Evolutionary conservation across 2,329 filamentous ascomycete species (phyloP).

Genomic region (Botrytis galanthina): DNA sequence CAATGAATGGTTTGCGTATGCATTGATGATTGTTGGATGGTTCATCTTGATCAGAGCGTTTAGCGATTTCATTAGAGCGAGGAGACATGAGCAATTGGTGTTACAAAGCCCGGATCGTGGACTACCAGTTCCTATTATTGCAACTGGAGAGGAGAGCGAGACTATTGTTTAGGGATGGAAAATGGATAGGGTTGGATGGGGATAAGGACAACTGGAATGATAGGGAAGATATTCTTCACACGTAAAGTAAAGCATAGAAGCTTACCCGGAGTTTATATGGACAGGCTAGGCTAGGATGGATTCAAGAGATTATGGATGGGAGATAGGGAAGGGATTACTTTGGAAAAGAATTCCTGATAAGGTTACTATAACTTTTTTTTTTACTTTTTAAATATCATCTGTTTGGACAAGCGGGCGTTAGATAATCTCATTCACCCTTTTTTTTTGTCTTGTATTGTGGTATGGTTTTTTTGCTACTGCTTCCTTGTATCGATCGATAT

Average conservation of each 20-base stretch:
- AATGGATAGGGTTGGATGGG: not conserved
- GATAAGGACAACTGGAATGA: not conserved
- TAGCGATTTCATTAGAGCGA: conserved; percentile 82
- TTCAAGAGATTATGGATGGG: conserved; percentile 4
- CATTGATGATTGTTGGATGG: conserved; percentile 96
- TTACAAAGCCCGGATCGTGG: conserved; percentile 90
- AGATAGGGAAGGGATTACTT: not conserved
- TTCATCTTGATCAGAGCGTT: conserved; percentile 95
- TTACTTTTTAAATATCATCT: conserved; percentile 12
- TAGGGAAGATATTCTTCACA: conserved; percentile 12
- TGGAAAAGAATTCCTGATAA: not conserved
- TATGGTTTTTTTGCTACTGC: not conserved
- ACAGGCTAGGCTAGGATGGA: conserved; percentile 6
- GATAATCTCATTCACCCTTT: conserved; percentile 2
- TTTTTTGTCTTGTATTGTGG: not conserved
- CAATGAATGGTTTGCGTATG: conserved; percentile 86
- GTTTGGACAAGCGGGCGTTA: conserved; percentile 15
- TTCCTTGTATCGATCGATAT: not conserved
- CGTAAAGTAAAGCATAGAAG: conserved; percentile 12
- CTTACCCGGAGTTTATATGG: conserved; percentile 19
- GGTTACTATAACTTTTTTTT: not conserved
- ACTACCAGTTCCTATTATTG: conserved; percentile 79
- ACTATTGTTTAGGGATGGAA: conserved; percentile 59
- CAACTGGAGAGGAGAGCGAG: conserved; percentile 77
- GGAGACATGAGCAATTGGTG: conserved; percentile 89